phyloP scores from a whole-genome alignment of 768 basidiomycete genomes.

The Sarcodon aspratus region DNA sequence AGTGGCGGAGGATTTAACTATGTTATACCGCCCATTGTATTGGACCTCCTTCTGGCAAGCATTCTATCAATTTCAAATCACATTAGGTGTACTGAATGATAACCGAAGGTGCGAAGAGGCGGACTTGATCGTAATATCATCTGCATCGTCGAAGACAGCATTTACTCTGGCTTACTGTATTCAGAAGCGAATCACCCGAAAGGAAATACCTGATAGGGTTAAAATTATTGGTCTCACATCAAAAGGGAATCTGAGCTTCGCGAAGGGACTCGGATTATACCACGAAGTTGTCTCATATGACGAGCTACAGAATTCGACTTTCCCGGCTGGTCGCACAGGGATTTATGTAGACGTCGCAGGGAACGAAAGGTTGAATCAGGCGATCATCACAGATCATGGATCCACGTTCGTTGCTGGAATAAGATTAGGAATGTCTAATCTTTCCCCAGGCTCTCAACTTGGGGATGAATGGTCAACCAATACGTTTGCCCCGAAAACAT shows the following conservation, averaged over 20 bases:
- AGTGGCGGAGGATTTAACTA: constrained; percentile 45
- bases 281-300: constrained; percentile 46
- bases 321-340: constrained; percentile 23
- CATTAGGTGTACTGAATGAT: no score
- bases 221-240: constrained; percentile 54
- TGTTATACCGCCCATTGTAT: constrained; percentile 64
- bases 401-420: constrained; percentile 30
- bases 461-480: constrained; percentile 29
- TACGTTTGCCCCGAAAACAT: constrained; percentile 13
- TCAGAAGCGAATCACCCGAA: constrained; percentile 25
- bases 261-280: constrained; percentile 41
- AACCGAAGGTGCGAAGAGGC: constrained; percentile 38
- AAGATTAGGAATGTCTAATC: constrained; percentile 44
- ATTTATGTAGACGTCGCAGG: constrained; percentile 58
- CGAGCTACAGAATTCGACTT: constrained; percentile 19
- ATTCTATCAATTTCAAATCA: no score
- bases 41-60: constrained; percentile 59
- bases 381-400: constrained; percentile 25
- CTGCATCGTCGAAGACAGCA: constrained; percentile 64
- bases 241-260: constrained; percentile 40
- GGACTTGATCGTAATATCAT: constrained; percentile 44
- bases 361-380: constrained; percentile 35
- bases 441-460: constrained; percentile 31
- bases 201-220: constrained; percentile 14
- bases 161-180: constrained; percentile 58